phyloP scores from a whole-genome alignment of 495 filamentous ascomycete genomes.

The Talaromyces liani region DNA sequence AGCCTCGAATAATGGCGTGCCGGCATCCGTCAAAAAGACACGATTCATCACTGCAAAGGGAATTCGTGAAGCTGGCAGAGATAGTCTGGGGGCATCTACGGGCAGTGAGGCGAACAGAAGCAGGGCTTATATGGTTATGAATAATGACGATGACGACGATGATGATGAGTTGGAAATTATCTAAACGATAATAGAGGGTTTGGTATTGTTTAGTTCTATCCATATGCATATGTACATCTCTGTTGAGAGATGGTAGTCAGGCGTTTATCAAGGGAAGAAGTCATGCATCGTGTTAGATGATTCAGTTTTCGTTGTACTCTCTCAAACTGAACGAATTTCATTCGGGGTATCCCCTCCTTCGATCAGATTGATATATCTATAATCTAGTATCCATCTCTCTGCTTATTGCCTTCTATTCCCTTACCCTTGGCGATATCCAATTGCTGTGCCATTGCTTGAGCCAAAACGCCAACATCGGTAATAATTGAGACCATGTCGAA shows the following conservation, averaged over 20 bases:
- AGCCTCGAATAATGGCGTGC: constrained; percentile 22
- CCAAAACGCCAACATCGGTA: constrained; percentile 51
- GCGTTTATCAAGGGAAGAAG: background rate
- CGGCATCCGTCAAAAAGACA: constrained; percentile 57
- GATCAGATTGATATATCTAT: background rate
- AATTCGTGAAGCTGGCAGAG: constrained; percentile 67
- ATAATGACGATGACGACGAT: constrained; percentile 32
- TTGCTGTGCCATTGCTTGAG: constrained; percentile 26
- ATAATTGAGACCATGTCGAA: constrained; percentile 70
- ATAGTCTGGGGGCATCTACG: constrained; percentile 55
- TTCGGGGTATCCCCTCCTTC: background rate
- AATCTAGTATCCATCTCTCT: constrained; percentile 6
- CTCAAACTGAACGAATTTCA: background rate
- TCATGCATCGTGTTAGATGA: background rate
- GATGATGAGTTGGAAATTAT: constrained; percentile 51
- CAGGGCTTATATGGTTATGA: constrained; percentile 12
- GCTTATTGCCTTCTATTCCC: constrained; percentile 8
- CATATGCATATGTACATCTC: background rate
- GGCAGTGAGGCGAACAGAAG: constrained; percentile 18
- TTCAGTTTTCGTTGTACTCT: background rate
- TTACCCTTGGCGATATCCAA: constrained; percentile 24
- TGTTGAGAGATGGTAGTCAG: background rate
- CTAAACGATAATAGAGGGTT: constrained; percentile 11
- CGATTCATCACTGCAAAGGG: constrained; percentile 72
- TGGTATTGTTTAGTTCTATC: background rate